Evolutionary conservation across 305 asterid species (phyloP).

Genomic region (Salvia sclarea): DNA sequence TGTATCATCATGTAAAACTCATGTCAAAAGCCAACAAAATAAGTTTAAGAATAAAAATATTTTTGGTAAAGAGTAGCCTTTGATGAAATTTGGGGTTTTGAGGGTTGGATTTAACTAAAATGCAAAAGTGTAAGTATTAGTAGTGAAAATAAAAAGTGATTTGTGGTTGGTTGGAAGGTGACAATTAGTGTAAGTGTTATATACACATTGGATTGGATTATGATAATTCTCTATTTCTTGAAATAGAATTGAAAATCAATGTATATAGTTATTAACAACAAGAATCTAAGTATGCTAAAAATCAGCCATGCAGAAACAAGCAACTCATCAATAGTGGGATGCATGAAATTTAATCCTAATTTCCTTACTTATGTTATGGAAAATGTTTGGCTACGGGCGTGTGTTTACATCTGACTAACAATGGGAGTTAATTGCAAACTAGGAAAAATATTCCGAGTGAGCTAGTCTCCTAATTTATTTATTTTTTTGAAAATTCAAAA

Average conservation of each 20-base stretch:
- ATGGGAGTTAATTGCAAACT: background rate
- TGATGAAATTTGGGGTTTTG: background rate
- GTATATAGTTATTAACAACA: background rate
- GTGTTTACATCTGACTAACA: background rate
- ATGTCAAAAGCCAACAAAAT: no score
- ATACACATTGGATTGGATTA: background rate
- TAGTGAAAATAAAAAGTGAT: background rate
- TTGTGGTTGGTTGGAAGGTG: background rate
- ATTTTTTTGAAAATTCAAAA: no score
- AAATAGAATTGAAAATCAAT: slow-evolving; percentile 26
- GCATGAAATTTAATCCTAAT: slow-evolving; percentile 19
- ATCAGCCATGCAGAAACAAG: background rate
- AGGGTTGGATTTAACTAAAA: background rate
- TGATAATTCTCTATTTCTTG: slow-evolving; percentile 11
- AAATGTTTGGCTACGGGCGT: background rate
- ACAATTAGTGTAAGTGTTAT: background rate
- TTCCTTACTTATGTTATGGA: slow-evolving; percentile 10
- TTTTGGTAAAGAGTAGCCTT: background rate
- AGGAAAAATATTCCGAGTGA: background rate
- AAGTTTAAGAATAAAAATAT: no score
- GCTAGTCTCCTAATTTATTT: no score
- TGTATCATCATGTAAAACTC: no score
- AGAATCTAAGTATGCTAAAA: background rate
- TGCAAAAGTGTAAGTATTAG: background rate
- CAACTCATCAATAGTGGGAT: background rate